phyloP scores from a whole-genome alignment of 1,139 yeast genomes.

The Sugiyamaella xylanicola region DNA sequence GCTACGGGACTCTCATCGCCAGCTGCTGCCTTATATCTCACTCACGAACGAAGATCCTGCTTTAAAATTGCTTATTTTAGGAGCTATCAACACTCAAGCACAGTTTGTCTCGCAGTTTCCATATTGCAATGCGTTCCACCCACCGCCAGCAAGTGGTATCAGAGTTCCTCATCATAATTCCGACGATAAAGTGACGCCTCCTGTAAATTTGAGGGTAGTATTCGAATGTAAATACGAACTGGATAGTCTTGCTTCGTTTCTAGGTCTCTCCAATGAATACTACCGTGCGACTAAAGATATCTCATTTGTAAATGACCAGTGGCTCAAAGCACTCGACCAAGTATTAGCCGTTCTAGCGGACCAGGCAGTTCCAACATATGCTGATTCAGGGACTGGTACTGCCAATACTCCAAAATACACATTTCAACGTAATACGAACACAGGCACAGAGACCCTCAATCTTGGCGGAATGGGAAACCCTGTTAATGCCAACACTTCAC shows the following conservation, averaged over 20 bases:
- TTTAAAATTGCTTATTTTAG: constrained; percentile 59
- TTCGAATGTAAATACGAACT: constrained; percentile 91
- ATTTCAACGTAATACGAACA: constrained; percentile 71
- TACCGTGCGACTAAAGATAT: constrained; percentile 54
- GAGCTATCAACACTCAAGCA: constrained; percentile 83
- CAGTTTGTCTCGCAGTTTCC: constrained; percentile 62
- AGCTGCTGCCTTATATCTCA: constrained; percentile 73
- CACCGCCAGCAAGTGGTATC: constrained; percentile 50
- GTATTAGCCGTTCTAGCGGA: constrained; percentile 58
- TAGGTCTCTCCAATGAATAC: constrained; percentile 74
- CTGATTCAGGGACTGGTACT: constrained; percentile 52
- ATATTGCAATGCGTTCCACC: constrained; percentile 90
- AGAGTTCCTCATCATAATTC: constrained; percentile 52
- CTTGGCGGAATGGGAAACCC: constrained; percentile 84
- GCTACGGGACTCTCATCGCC: constrained; percentile 84
- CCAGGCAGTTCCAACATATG: constrained; percentile 67
- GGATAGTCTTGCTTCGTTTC: constrained; percentile 81
- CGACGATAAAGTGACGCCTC: constrained; percentile 69
- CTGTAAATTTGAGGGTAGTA: constrained; percentile 68
- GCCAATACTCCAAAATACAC: constrained; percentile 48
- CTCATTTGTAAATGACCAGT: constrained; percentile 54
- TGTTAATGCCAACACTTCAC: constrained; percentile 67
- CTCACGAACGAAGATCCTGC: constrained; percentile 53
- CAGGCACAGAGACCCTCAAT: constrained; percentile 81
- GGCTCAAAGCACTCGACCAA: constrained; percentile 63